Evolutionary conservation across 2,329 filamentous ascomycete genomes (phyloP).

Genomic region (Diaporthe ilicicola): DNA sequence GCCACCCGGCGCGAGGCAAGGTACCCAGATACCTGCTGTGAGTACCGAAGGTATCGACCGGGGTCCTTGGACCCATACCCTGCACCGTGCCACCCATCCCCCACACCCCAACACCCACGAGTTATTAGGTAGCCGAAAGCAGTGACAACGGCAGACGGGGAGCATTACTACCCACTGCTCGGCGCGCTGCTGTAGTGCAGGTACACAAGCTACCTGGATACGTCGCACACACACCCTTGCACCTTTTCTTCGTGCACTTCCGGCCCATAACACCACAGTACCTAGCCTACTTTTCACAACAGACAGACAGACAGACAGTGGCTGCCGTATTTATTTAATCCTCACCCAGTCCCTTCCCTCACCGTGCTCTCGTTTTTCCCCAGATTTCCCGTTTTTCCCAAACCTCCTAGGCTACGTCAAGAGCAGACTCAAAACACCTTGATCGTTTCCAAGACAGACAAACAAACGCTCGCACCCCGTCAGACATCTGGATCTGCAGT

Average conservation of each 20-base stretch:
- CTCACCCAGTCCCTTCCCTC: conserved; percentile 18
- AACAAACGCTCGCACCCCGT: conserved; percentile 4
- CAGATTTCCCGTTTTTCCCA: conserved; percentile 12
- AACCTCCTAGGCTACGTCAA: neutral
- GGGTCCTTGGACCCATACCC: neutral
- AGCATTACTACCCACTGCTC: too few species aligned
- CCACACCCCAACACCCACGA: neutral
- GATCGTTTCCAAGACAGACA: neutral
- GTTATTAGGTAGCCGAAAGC: neutral
- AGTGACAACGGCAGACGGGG: conserved; percentile 12
- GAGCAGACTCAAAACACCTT: neutral
- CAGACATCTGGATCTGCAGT: conserved; percentile 6
- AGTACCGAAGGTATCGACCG: neutral
- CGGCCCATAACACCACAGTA: conserved; percentile 14
- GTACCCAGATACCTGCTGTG: neutral
- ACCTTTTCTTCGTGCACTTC: neutral
- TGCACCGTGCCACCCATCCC: neutral
- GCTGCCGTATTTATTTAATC: conserved; percentile 24
- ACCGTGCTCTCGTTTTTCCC: conserved; percentile 16
- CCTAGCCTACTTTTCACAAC: neutral
- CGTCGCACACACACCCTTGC: neutral
- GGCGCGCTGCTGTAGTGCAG: neutral
- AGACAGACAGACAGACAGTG: neutral
- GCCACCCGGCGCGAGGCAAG: neutral
- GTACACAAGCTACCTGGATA: neutral